These are phyloP conservation scores for Malassezia vespertilionis DNA, from an alignment of 1,284 basidiomycete genomes.

Conservation along the genomic window DNA sequence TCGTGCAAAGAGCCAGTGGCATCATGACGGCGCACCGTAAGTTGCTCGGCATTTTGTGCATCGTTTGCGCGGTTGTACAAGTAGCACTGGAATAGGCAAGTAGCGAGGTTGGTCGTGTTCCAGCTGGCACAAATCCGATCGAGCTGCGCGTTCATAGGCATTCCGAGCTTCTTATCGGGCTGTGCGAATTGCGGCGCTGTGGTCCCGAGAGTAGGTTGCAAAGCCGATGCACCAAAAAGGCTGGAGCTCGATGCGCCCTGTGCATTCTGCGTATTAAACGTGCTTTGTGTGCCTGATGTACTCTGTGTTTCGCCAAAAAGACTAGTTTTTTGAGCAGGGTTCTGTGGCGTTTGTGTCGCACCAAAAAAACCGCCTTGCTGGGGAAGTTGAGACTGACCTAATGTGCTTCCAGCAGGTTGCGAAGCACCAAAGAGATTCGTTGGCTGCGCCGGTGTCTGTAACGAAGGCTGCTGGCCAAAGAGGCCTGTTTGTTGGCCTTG, in stretches of 20 bases:
- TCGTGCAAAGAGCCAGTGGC: slow-evolving; percentile 41
- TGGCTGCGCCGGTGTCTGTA: too few species aligned
- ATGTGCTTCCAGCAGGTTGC: too few species aligned
- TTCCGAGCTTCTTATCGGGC: slow-evolving; percentile 33
- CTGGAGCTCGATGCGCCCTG: slow-evolving; percentile 3
- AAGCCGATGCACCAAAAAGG: background rate
- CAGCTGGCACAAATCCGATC: slow-evolving; percentile 38
- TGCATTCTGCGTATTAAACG: too few species aligned
- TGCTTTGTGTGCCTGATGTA: background rate
- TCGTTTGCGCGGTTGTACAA: slow-evolving; percentile 38
- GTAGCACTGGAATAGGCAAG: slow-evolving; percentile 38
- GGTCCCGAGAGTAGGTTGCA: background rate
- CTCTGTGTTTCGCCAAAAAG: background rate
- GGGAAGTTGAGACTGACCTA: too few species aligned
- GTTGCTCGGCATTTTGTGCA: slow-evolving; percentile 23
- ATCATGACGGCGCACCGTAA: slow-evolving; percentile 30
- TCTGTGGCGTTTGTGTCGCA: too few species aligned
- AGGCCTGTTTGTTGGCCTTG: background rate
- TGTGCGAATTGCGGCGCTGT: slow-evolving; percentile 3
- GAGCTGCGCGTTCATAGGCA: slow-evolving; percentile 24
- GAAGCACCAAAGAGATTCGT: too few species aligned
- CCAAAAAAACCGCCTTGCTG: slow-evolving; percentile 1
- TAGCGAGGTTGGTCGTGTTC: slow-evolving; percentile 34
- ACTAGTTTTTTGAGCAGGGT: background rate
- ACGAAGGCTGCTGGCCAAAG: slow-evolving; percentile 4